phyloP scores from a whole-genome alignment of 805 yeast genomes.

The Candida rishiriensis region DNA sequence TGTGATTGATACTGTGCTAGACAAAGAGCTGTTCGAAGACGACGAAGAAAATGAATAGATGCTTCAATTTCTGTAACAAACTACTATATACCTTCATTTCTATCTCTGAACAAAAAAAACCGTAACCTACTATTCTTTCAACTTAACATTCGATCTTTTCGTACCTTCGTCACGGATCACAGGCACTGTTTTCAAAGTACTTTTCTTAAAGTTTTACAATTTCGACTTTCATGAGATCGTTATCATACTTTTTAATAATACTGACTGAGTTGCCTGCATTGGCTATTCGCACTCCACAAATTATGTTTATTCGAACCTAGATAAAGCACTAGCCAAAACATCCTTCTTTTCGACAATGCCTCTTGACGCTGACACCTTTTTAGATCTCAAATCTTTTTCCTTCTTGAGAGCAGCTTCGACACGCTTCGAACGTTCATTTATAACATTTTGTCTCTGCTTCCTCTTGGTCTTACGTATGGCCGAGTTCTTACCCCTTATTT shows the following conservation, averaged over 20 bases:
- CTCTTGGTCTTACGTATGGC: slow-evolving; percentile 74
- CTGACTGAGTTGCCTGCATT: too few relatives aligned
- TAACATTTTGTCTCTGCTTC: slow-evolving; percentile 78
- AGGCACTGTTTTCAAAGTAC: too few relatives aligned
- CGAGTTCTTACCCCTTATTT: slow-evolving; percentile 76
- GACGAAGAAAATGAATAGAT: slow-evolving; percentile 9
- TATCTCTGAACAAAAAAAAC: not conserved
- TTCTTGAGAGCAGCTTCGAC: slow-evolving; percentile 66
- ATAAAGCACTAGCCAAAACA: slow-evolving; percentile 43
- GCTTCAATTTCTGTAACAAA: too few relatives aligned
- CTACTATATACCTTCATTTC: too few relatives aligned
- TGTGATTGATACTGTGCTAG: slow-evolving; percentile 45
- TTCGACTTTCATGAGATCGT: too few relatives aligned
- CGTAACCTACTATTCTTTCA: not conserved
- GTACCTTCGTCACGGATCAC: not conserved
- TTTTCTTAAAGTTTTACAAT: too few relatives aligned
- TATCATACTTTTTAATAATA: too few relatives aligned
- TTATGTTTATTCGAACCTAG: slow-evolving; percentile 38
- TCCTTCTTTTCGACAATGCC: slow-evolving; percentile 53
- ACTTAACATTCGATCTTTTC: not conserved
- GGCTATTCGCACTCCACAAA: too few relatives aligned
- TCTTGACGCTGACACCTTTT: slow-evolving; percentile 38
- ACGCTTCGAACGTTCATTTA: slow-evolving; percentile 78
- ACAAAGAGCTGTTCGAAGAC: slow-evolving; percentile 24
- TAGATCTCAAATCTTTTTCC: slow-evolving; percentile 68